A percentile compares a stretch with the other conserved stretches of the same genome.
Conservation (phyloP, 345 rosid genomes). For the Lepidium aucheri region DNA sequence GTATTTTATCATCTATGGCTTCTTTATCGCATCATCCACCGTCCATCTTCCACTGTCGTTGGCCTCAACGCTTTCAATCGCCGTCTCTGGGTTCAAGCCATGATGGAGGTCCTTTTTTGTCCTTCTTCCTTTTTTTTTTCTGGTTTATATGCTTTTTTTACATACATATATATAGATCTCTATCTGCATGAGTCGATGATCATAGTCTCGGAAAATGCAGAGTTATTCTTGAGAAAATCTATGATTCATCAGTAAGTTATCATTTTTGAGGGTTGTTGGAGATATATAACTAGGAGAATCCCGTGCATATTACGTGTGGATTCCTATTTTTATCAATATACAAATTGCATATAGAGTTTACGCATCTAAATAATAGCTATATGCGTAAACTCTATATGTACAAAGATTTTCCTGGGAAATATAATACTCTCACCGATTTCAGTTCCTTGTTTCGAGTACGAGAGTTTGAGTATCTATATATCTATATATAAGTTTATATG, state of each 20-base stretch:
- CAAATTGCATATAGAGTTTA: neutral
- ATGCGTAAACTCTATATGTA: no score
- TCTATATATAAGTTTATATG: neutral
- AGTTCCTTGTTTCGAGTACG: conserved; percentile 2
- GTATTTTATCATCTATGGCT: conserved; percentile 66
- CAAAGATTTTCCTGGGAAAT: neutral
- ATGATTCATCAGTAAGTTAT: neutral
- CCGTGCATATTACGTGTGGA: conserved; percentile 4
- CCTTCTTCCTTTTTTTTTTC: neutral
- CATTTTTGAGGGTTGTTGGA: conserved; percentile 8
- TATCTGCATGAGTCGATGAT: conserved; percentile 8
- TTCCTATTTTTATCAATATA: neutral
- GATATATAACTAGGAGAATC: conserved; percentile 10
- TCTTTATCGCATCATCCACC: conserved; percentile 41
- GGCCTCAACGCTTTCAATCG: conserved; percentile 79
- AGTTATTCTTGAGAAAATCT: neutral
- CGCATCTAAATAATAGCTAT: no score
- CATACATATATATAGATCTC: neutral
- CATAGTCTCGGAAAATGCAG: neutral
- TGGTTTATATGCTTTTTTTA: neutral
- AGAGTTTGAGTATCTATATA: neutral
- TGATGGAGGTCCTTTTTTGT: conserved; percentile 63
- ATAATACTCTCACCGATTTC: neutral
- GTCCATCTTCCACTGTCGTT: conserved; percentile 61
- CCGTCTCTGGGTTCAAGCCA: conserved; percentile 79